Conservation (phyloP, 2,329 filamentous ascomycete genomes). For the Cladophialophora psammophila region DNA sequence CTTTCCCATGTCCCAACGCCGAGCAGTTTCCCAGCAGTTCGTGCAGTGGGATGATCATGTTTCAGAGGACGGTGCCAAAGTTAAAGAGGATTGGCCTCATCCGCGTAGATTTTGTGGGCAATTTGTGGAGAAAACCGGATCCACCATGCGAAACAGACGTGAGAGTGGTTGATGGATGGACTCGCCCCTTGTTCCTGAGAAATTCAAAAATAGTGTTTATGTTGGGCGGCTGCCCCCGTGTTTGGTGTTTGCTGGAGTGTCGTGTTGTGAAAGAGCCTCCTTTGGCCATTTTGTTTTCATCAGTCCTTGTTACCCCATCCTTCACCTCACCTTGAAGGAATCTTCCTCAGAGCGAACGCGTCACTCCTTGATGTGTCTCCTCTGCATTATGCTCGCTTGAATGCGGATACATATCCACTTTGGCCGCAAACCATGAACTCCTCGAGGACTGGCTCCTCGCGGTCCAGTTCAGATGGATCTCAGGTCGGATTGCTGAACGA, state of each 20-base stretch:
- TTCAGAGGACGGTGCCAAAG: conserved; percentile 1
- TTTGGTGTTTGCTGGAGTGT: neutral
- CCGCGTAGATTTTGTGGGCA: conserved; percentile 2
- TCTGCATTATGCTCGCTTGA: neutral
- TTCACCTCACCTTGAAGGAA: neutral
- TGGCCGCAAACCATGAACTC: conserved; percentile 23
- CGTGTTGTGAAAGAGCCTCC: neutral
- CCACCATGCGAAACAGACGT: conserved; percentile 1
- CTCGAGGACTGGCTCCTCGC: conserved; percentile 25
- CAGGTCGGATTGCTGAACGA: conserved; percentile 25
- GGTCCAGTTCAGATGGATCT: conserved; percentile 29
- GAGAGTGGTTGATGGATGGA: neutral
- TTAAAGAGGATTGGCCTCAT: conserved; percentile 3
- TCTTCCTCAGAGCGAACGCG: neutral
- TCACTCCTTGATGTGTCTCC: neutral
- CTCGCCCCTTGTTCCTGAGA: neutral
- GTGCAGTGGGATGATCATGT: neutral
- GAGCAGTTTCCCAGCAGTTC: neutral
- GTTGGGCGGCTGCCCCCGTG: neutral
- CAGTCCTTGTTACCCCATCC: neutral
- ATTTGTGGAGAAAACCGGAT: conserved; percentile 1
- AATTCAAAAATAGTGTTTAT: conserved; percentile 1
- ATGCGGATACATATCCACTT: neutral
- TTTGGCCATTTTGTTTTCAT: neutral
- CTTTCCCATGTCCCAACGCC: neutral